Evolutionary conservation across 148 eudicot genomes (phyloP).

Genomic region (Silene conica): DNA sequence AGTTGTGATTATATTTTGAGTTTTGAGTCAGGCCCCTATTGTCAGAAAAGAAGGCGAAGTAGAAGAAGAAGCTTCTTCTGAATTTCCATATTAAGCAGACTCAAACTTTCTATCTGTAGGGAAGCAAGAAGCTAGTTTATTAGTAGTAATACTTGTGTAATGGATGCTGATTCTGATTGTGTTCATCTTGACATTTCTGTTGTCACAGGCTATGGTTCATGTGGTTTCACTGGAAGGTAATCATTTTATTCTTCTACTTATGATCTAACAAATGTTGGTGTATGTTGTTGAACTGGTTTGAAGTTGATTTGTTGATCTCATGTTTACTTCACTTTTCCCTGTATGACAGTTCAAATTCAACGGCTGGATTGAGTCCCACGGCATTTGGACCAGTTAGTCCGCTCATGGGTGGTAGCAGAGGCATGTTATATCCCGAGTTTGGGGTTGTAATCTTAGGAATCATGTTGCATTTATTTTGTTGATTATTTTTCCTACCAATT

Average conservation of each 20-base stretch:
- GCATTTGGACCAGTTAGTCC: slow-evolving; percentile 64
- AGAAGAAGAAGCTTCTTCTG: too few relatives aligned
- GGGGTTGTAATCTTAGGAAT: slow-evolving; percentile 28
- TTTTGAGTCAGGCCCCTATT: too few relatives aligned
- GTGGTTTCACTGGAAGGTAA: slow-evolving; percentile 81
- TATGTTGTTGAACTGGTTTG: not conserved
- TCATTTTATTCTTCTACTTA: not conserved
- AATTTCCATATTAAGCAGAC: too few relatives aligned
- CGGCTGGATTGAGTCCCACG: slow-evolving; percentile 37
- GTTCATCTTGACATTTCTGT: slow-evolving; percentile 6
- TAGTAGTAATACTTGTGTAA: not conserved
- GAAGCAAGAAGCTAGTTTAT: too few relatives aligned
- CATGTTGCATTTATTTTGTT: slow-evolving; percentile 23
- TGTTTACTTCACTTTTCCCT: not conserved
- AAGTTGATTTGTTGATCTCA: slow-evolving; percentile 6
- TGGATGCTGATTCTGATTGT: slow-evolving; percentile 17
- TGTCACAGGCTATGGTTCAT: slow-evolving; percentile 76
- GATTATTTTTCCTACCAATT: not conserved
- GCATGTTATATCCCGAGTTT: slow-evolving; percentile 28
- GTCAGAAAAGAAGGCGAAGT: too few relatives aligned
- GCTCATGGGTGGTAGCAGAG: slow-evolving; percentile 26
- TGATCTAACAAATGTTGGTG: not conserved
- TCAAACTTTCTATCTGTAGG: too few relatives aligned
- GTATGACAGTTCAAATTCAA: slow-evolving; percentile 46
- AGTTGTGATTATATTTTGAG: not conserved